These are phyloP conservation scores for Forsythia suspensa DNA, from an alignment of 257 asterid species.

Conservation along the genomic window DNA sequence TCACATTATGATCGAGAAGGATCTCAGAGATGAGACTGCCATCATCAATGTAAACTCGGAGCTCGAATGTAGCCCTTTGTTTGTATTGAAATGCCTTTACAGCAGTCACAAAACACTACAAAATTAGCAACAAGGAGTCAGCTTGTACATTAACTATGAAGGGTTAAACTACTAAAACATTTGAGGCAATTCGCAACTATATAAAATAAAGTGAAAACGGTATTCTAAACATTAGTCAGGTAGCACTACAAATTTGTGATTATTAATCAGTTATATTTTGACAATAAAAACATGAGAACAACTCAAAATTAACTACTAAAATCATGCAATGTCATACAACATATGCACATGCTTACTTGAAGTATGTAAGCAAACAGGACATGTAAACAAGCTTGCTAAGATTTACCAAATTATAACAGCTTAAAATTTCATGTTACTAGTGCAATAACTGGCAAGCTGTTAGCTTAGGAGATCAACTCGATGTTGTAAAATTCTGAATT, in stretches of 20 bases:
- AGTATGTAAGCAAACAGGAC: background rate
- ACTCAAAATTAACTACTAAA: background rate
- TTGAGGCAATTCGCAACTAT: background rate
- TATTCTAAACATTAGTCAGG: background rate
- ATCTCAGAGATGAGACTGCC: constrained; percentile 95
- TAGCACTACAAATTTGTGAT: background rate
- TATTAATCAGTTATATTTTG: background rate
- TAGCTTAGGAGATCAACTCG: constrained; percentile 13
- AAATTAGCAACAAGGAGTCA: constrained; percentile 18
- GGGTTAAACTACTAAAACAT: background rate
- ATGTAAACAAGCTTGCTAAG: background rate
- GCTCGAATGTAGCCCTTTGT: constrained; percentile 61
- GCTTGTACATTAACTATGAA: background rate
- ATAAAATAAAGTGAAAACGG: background rate
- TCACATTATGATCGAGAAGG: constrained; percentile 70
- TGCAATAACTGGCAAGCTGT: background rate
- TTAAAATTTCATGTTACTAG: background rate
- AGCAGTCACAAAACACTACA: constrained; percentile 80
- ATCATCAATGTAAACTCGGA: constrained; percentile 76
- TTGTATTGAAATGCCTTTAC: constrained; percentile 77
- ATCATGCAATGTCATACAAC: background rate
- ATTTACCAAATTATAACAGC: constrained; percentile 1
- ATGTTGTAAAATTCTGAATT: background rate
- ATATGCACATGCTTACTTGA: background rate
- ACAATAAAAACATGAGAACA: background rate